Evolutionary conservation across 495 filamentous ascomycete genomes (phyloP).

Genomic region (Monascus purpureus): DNA sequence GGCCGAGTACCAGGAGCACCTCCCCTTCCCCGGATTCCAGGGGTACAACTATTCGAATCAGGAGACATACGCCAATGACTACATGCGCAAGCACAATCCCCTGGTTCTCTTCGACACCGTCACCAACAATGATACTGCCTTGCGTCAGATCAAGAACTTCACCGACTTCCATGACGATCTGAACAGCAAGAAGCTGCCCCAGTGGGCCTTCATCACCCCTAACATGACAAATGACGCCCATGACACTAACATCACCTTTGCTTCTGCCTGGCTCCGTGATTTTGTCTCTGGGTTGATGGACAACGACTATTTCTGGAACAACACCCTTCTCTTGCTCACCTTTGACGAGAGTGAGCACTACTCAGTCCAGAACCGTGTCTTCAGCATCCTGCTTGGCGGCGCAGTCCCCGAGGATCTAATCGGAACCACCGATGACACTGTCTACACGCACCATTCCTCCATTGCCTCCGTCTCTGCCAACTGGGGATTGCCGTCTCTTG

Average conservation of each 20-base stretch:
- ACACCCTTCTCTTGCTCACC: conserved; percentile 45
- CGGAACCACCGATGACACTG: conserved; percentile 38
- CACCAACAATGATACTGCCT: conserved; percentile 23
- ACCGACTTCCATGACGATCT: conserved; percentile 39
- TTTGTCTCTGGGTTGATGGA: conserved; percentile 42
- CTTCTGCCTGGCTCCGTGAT: conserved; percentile 31
- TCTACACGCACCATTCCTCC: conserved; percentile 48
- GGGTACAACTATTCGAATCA: conserved; percentile 33
- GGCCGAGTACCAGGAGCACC: conserved; percentile 44
- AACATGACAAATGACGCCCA: conserved; percentile 51
- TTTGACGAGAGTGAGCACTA: conserved; percentile 46
- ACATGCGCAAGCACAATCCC: conserved; percentile 53
- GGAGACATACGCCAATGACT: conserved; percentile 31
- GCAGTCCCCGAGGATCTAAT: conserved; percentile 31
- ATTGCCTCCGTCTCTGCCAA: conserved; percentile 42
- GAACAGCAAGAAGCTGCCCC: conserved; percentile 33
- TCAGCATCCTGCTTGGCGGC: conserved; percentile 39
- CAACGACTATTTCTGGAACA: conserved; percentile 42
- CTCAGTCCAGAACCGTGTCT: conserved; percentile 30
- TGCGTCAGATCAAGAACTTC: conserved; percentile 40
- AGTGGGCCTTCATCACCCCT: conserved; percentile 53
- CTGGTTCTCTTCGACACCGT: conserved; percentile 35
- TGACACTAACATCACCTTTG: conserved; percentile 39
- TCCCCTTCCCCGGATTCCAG: conserved; percentile 43
- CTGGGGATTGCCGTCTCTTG: conserved; percentile 41